These are phyloP conservation scores for Pythium brachiatum DNA, from an alignment of 352 stramenopile species.

Conservation along the genomic window DNA sequence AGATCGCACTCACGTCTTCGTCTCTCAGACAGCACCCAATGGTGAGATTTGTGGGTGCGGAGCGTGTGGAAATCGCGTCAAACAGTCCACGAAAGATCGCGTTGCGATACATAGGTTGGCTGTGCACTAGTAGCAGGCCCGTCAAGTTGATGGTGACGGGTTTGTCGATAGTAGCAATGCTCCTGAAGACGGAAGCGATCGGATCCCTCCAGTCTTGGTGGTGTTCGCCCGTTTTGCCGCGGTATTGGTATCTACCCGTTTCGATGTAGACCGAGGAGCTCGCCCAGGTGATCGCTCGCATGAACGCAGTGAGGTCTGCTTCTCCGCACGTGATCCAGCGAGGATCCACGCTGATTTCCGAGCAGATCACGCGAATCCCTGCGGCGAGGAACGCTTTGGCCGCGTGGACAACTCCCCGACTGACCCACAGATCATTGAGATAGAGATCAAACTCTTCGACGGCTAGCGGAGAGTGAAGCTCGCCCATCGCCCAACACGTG, in stretches of 20 bases:
- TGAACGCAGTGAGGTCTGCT: not conserved
- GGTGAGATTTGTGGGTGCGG: not conserved
- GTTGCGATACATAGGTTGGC: not conserved
- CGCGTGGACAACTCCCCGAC: not conserved
- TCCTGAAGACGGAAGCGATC: not conserved
- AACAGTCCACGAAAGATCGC: not conserved
- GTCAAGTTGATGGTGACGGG: not conserved
- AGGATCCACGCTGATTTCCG: not conserved
- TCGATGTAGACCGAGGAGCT: not conserved
- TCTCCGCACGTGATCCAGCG: not conserved
- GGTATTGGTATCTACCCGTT: not conserved
- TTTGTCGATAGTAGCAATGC: not conserved
- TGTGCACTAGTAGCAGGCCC: not conserved
- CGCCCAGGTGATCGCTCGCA: not conserved
- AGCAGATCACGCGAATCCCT: not conserved
- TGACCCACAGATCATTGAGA: not conserved
- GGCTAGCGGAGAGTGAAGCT: not conserved
- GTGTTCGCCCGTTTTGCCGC: not conserved
- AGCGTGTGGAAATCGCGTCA: not conserved
- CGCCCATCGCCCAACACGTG: not conserved
- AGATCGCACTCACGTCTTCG: not conserved
- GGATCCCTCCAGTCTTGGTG: not conserved
- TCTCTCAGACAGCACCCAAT: not conserved
- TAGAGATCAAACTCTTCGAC: not conserved
- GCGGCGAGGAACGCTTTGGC: not conserved